Conservation (phyloP, 2,329 filamentous ascomycete species). For the Ophiostoma triangulosporum region DNA sequence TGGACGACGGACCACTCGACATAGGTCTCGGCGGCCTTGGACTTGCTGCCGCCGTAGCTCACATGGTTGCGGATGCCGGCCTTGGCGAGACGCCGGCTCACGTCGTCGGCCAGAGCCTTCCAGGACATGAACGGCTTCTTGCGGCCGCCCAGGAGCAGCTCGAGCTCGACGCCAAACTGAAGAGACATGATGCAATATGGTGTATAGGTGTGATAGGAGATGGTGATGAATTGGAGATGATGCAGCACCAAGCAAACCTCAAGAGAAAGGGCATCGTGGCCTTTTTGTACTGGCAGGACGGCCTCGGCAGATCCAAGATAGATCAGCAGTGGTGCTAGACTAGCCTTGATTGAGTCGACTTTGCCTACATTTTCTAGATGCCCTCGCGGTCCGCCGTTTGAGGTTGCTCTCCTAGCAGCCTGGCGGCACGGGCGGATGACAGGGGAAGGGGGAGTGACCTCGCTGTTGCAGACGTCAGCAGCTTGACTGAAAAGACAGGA, state of each 20-base stretch:
- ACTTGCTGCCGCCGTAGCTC: slow-evolving; percentile 14
- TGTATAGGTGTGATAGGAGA: neutral
- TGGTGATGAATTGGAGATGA: neutral
- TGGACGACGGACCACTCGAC: slow-evolving; percentile 24
- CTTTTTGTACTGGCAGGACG: neutral
- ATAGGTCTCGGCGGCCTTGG: slow-evolving; percentile 20
- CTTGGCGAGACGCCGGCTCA: slow-evolving; percentile 20
- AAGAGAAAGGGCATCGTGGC: neutral
- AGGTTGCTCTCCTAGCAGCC: slow-evolving; percentile 3
- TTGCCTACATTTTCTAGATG: slow-evolving; percentile 1
- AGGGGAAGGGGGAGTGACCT: neutral
- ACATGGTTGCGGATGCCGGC: slow-evolving; percentile 24
- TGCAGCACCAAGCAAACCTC: neutral
- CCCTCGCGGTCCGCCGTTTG: slow-evolving; percentile 7
- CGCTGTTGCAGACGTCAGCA: no score
- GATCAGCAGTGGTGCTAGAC: neutral
- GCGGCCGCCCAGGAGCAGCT: slow-evolving; percentile 23
- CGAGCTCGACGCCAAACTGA: slow-evolving; percentile 26
- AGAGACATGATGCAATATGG: slow-evolving; percentile 8
- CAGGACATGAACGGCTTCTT: slow-evolving; percentile 20
- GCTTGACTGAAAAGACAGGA: no score
- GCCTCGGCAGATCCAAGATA: neutral
- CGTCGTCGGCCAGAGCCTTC: slow-evolving; percentile 22
- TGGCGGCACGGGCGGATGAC: neutral
- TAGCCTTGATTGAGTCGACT: slow-evolving; percentile 7